Conservation (phyloP, 306 rosid genomes). For the Hippophae gyantsensis region DNA sequence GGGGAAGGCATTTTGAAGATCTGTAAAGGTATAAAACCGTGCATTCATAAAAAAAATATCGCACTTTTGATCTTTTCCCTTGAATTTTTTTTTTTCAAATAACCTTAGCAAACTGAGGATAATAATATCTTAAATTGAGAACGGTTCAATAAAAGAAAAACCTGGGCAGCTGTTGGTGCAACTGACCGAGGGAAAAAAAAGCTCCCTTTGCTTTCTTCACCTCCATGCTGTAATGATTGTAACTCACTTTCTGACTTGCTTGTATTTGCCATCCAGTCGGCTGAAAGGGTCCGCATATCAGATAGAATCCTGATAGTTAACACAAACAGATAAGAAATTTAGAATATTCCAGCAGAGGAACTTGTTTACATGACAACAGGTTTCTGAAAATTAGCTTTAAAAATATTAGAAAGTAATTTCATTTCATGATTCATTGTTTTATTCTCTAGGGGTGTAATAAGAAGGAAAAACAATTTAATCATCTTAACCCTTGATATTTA, state of each 20-base stretch:
- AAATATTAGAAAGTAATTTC: too few relatives aligned
- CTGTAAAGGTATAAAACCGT: too few relatives aligned
- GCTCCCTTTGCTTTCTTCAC: slow-evolving; percentile 80
- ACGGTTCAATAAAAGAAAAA: slow-evolving; percentile 15
- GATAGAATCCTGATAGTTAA: slow-evolving; percentile 82
- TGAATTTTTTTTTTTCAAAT: too few relatives aligned
- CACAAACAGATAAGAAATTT: slow-evolving; percentile 22
- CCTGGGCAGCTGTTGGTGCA: slow-evolving; percentile 98
- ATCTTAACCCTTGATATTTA: slow-evolving; percentile 2
- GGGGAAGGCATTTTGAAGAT: too few relatives aligned
- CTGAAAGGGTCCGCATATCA: slow-evolving; percentile 97
- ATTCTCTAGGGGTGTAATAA: not conserved
- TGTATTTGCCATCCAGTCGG: slow-evolving; percentile 99
- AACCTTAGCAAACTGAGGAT: not conserved
- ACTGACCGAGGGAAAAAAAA: slow-evolving; percentile 88
- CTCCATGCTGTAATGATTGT: slow-evolving; percentile 76
- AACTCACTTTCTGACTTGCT: slow-evolving; percentile 76
- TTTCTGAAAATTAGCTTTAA: too few relatives aligned
- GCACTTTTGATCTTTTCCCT: too few relatives aligned
- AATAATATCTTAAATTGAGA: not conserved
- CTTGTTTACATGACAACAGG: not conserved
- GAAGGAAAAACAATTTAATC: slow-evolving; percentile 4
- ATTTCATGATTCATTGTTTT: too few relatives aligned
- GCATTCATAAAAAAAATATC: too few relatives aligned
- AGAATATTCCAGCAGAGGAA: not conserved